Evolutionary conservation across 208 protist species (phyloP).

Genomic region (Trypanosoma avium): DNA sequence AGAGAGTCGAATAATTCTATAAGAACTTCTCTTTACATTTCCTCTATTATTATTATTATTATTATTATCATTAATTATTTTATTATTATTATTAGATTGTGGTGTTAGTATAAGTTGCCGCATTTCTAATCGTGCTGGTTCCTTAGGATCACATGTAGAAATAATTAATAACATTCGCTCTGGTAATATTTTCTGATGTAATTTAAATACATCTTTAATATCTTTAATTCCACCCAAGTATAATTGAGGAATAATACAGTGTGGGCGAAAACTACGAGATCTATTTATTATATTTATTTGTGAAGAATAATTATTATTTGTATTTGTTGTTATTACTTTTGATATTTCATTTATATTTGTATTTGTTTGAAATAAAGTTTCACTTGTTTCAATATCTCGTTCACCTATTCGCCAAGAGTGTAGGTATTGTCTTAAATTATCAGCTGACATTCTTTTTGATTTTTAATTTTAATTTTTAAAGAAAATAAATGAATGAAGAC

Average conservation of each 20-base stretch:
- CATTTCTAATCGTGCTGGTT: conserved; percentile 23
- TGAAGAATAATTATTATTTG: neutral
- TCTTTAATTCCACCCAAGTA: conserved; percentile 56
- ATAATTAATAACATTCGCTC: conserved; percentile 42
- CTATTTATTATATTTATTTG: neutral
- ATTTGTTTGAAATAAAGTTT: too few relatives aligned
- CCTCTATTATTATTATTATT: neutral
- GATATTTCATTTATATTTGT: neutral
- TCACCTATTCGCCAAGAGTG: conserved; percentile 7
- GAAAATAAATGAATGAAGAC: neutral
- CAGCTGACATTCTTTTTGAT: neutral
- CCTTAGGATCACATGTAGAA: conserved; percentile 25
- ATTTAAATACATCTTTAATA: conserved; percentile 31
- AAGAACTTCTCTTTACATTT: too few relatives aligned
- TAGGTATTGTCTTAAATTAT: conserved; percentile 3
- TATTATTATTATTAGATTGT: neutral
- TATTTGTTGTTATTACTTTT: neutral
- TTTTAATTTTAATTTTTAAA: neutral
- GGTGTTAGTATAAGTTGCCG: conserved; percentile 11
- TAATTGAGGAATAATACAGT: conserved; percentile 53
- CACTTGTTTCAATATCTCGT: too few relatives aligned
- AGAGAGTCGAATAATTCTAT: conserved; percentile 8
- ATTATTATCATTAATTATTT: neutral
- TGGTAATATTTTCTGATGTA: conserved; percentile 27
- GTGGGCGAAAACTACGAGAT: conserved; percentile 40